Base-by-base conservation (phyloP, 768 basidiomycete genomes). In the Kwoniella sp. region DNA sequence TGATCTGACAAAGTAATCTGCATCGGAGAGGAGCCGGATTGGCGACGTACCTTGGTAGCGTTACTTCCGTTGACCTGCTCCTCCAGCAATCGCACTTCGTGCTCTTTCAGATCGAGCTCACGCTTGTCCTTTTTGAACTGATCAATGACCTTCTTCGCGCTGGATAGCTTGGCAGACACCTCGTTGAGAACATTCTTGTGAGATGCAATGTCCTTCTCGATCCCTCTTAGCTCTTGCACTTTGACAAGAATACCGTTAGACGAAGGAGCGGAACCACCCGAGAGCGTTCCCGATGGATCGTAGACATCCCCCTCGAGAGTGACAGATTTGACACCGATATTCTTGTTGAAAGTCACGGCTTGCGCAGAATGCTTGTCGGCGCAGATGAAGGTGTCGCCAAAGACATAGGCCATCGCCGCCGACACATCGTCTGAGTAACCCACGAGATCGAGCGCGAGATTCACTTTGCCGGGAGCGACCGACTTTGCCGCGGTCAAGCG, bases 241-340 rank as follows among this genome's bases (percentile, higher is more conserved):
- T 88, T 87, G 56, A 95, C 82, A 20, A 98, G 83, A 2, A 89
- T 83, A 1, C 90, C 90, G 31, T 85, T 87, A 13, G 72, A 73
- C 66, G 83, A 89, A 0, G 93, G 91, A 0, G 92, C 88, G 0
- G 92, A 86, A 0, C 96, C 96, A 4, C 96, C 96, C 22, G 89
- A 91, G 22, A 99, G 86, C 0, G 91, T 94, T 7, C 95, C 95
- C 8, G 90, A 90, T 1, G 96, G 95, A 68, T 99, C 96, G 79
- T 99, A 98, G 12, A 96, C 87, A 74, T 98, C 96, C 1, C 96
- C 96, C 1, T 92, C 89, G 23, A 96, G 84, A 7, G 96, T 99
- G 53, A 98, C 93, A 11, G 91, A 93, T 56, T 88, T 88, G 55
- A 90, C 87, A 11, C 86, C 84, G 23, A 85, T 84, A 15, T 89